These are phyloP conservation scores for Botryotinia calthae DNA, from an alignment of 2,329 filamentous ascomycete genomes.

Conservation along the genomic window DNA sequence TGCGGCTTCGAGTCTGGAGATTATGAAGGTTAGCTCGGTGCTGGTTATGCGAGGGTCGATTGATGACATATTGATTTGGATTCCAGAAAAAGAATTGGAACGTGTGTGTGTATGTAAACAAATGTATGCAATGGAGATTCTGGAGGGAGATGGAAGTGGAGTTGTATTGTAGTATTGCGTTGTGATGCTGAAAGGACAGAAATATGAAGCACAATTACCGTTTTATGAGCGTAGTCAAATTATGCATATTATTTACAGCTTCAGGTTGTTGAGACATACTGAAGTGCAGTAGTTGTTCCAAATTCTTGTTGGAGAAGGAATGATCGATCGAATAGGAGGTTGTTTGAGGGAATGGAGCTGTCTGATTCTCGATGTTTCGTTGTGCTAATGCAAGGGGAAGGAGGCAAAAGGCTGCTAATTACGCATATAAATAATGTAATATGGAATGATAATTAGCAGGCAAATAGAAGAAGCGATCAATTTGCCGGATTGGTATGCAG, in stretches of 20 bases:
- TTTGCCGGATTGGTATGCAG: not conserved
- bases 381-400: slow-evolving; percentile 8
- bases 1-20: slow-evolving; percentile 85
- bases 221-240: slow-evolving; percentile 96
- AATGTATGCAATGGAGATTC: not conserved
- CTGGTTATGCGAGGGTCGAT: slow-evolving; percentile 31
- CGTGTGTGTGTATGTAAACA: not conserved
- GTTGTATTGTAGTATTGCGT: not conserved
- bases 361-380: not conserved
- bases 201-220: slow-evolving; percentile 58
- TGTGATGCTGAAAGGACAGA: slow-evolving; percentile 13
- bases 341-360: not conserved
- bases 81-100: slow-evolving; percentile 1
- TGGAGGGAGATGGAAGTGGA: not conserved
- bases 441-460: not conserved
- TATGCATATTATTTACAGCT: slow-evolving; percentile 84
- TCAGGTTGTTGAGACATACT: slow-evolving; percentile 47
- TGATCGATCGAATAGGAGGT: not conserved
- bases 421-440: not conserved
- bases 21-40: slow-evolving; percentile 36
- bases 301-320: slow-evolving; percentile 1
- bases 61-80: slow-evolving; percentile 29
- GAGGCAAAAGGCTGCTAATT: not conserved
- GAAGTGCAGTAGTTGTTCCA: slow-evolving; percentile 25
- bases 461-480: not conserved